These are phyloP conservation scores for Lonicera japonica DNA, from an alignment of 129 eudicot species.

Conservation along the genomic window DNA sequence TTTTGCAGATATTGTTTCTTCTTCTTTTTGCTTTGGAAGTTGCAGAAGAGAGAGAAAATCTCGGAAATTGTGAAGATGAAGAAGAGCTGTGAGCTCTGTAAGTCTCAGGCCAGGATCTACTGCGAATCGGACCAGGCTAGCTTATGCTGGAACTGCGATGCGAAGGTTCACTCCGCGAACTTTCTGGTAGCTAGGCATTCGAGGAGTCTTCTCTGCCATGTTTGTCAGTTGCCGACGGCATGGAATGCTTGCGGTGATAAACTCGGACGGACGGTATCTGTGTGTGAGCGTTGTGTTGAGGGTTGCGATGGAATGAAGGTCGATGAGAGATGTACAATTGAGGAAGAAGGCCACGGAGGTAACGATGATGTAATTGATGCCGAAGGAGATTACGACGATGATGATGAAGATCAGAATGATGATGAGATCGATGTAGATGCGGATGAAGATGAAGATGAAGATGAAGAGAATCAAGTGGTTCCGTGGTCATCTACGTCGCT, in stretches of 20 bases:
- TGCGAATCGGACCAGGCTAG: conserved; percentile 67
- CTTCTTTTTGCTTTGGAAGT: neutral
- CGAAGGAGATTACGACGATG: conserved; percentile 20
- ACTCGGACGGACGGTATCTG: conserved; percentile 35
- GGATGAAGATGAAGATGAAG: conserved; percentile 20
- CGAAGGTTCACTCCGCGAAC: conserved; percentile 67
- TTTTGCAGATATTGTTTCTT: conserved; percentile 5
- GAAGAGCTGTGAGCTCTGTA: conserved; percentile 63
- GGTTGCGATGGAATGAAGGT: conserved; percentile 1
- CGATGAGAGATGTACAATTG: neutral
- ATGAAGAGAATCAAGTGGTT: conserved; percentile 41
- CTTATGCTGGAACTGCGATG: conserved; percentile 70
- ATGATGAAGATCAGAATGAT: conserved; percentile 19
- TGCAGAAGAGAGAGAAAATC: neutral
- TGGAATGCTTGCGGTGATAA: conserved; percentile 52
- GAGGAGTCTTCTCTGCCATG: conserved; percentile 48
- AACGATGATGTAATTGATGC: conserved; percentile 14
- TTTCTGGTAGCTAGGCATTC: conserved; percentile 57
- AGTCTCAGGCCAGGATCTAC: conserved; percentile 32
- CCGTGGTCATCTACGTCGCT: conserved; percentile 41
- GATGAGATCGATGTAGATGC: conserved; percentile 9
- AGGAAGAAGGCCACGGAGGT: conserved; percentile 16
- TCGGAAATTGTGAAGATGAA: neutral
- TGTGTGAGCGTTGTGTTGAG: conserved; percentile 39
- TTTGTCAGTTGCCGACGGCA: conserved; percentile 46